Evolutionary conservation across 1,139 yeast genomes (phyloP), one percentile per base, ranked within the genome.

Genomic region (Suhomyces chickasaworum): DNA sequence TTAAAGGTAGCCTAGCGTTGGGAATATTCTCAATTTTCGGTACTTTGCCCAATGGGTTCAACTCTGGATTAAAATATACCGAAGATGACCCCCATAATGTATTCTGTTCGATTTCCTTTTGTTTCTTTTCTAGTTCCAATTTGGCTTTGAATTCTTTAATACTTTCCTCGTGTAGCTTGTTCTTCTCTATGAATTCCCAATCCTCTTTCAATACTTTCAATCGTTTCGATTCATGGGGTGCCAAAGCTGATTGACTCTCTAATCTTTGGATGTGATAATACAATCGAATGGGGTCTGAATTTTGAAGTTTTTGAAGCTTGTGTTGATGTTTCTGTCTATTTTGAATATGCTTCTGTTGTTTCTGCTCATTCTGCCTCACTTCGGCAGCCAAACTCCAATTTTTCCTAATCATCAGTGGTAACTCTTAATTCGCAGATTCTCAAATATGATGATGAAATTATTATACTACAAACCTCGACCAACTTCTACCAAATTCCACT

Each of bases 1-100:
- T 61, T 38, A 69, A 48, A 4, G 75, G 73, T 9, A 56, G 44
- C 1, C 63, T 63, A n/a, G 50, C 20, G 45, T 72, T 72, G 3
- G 63, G 63, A 5, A 67, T 20, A 12, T 18, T 34, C 4, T 12
- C 22, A 3, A 9, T 22, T 13, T 23, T 34, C 0, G 80, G 80
- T 0, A 72, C 73, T 46, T 71, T 72, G 0, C 80, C 80, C 16
- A 73, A 56, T 3, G 80, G 79, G 45, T 75, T 75, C 35, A 75
- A 56, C 50, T 75, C 80, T 3, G 78, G 77, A 51, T 75, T 75
- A 54, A 73, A 75, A 50, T 68, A 75, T 1, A 73, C 61, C 2
- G 78, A 73, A 37, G 68, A 55, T 45, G 50, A 57, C 1, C 78
- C 79, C 68, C 71, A 69, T 18, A 71, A 62, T 46, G 65, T 69